Conservation (phyloP, 129 eudicot genomes). For the Tanacetum coccineum region DNA sequence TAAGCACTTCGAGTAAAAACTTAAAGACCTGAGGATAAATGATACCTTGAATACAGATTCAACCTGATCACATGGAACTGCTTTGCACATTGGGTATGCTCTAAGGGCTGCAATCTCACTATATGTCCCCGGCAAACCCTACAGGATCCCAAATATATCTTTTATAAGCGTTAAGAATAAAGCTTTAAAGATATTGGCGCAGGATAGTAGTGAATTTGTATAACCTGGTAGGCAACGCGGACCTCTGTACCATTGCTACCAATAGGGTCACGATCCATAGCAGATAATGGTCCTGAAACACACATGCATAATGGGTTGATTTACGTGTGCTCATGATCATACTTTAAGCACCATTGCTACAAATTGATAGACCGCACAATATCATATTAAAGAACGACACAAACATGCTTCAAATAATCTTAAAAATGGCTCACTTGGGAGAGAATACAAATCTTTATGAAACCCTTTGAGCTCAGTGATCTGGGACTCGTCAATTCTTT, state of each 20-base stretch:
- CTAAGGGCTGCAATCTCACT: not conserved
- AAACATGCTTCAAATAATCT: not conserved
- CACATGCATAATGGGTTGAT: no score
- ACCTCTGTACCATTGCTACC: not conserved
- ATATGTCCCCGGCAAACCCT: not conserved
- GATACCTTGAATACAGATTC: not conserved
- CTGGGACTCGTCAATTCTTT: not conserved
- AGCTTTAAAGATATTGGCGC: not conserved
- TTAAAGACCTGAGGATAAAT: not conserved
- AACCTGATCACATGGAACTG: not conserved
- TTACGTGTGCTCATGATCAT: not conserved
- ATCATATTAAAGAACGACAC: not conserved
- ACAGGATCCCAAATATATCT: not conserved
- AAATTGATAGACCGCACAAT: not conserved
- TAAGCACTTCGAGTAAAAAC: not conserved
- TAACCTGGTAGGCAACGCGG: not conserved
- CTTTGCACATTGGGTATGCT: not conserved
- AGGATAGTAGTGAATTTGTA: not conserved
- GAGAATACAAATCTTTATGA: not conserved
- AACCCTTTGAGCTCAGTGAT: not conserved
- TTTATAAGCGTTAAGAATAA: not conserved
- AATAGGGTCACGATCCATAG: not conserved
- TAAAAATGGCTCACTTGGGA: slow-evolving; percentile 3
- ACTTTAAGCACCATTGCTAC: not conserved
- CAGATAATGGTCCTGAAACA: not conserved